A percentile compares a stretch with the other conserved stretches of the same genome.
phyloP scores from a whole-genome alignment of 495 filamentous ascomycete genomes.

The Stereocaulon alpinum region DNA sequence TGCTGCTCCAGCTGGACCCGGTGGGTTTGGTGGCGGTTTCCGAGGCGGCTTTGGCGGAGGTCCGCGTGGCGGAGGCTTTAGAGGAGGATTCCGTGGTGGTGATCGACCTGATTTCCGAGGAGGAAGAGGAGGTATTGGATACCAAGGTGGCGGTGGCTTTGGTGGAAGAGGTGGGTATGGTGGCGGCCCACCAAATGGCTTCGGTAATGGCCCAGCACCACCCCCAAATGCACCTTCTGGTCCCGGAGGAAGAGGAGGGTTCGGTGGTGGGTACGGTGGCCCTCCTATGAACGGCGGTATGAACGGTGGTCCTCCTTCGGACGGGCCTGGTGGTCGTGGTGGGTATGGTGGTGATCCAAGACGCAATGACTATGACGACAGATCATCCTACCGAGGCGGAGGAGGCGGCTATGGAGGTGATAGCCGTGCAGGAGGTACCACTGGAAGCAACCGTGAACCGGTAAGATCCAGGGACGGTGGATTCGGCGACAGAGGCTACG shows the following conservation, averaged over 20 bases:
- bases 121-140: conserved; percentile 45
- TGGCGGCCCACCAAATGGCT: conserved; percentile 38
- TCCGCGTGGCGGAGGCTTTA: conserved; percentile 42
- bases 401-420: conserved; percentile 24
- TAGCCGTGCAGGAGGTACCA: conserved; percentile 35
- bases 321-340: conserved; percentile 22
- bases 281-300: conserved; percentile 24
- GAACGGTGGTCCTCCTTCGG: conserved; percentile 24
- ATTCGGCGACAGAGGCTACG: conserved; percentile 44
- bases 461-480: conserved; percentile 38
- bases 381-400: conserved; percentile 29
- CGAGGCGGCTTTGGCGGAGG: conserved; percentile 46
- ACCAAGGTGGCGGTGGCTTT: conserved; percentile 51
- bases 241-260: conserved; percentile 53
- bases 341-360: conserved; percentile 33
- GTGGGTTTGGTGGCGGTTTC: conserved; percentile 56
- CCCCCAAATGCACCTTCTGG: conserved; percentile 74
- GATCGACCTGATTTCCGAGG: conserved; percentile 43
- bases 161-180: conserved; percentile 38
- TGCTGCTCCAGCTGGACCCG: conserved; percentile 54
- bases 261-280: conserved; percentile 35
- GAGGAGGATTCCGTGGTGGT: conserved; percentile 52
- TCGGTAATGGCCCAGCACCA: conserved; percentile 34
- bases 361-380: conserved; percentile 29
- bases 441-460: conserved; percentile 46